Evolutionary conservation across 352 stramenopile genomes (phyloP), one percentile per base, ranked within the genome.

Genomic region (Lagenidium giganteum): DNA sequence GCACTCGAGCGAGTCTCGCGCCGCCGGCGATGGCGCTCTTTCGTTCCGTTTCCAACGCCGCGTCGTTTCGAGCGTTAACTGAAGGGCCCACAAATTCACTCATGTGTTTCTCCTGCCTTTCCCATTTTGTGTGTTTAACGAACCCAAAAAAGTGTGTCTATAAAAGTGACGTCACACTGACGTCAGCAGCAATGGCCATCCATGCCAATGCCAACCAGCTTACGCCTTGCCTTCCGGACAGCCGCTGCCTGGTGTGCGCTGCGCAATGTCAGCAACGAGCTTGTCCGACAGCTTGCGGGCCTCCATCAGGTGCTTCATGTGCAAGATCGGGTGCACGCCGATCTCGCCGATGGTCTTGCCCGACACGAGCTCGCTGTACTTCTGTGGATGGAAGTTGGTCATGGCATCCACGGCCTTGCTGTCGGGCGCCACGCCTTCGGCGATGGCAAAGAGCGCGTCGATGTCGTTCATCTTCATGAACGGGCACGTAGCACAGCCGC

Each of bases 381-480:
- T 97, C 39, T 97, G 91, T 23, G 85, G 70, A 38, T 98, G 75
- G 60, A 96, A 95, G 56, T 93, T 86, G 5, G 81, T 75, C 51
- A 96, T 76, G 14, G 67, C 65, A 41, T 90, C 79, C n/a, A 29
- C 45, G 26, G 39, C 51, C 5, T 43, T 58, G 2, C 47, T 51
- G 18, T 67, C 55, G 3, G 54, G 29, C 21, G 65, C 71, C 7
- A 85, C 77, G 8, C 76, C 64, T 48, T 95, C 80, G 32, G 57
- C 70, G 37, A 98, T 83, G 51, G 96, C 79, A 53, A 96, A 88
- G 8, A 98, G 66, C n/a, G 93, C 86, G 54, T 98, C 94, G 29
- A 98, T 83, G 69, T 98, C 90, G 71, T 98, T 98, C 95, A 98
- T 98, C 70, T 98, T 98, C 95, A 98, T 98, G 55, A 97, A 98